Evolutionary conservation across 202 grass and related monocot genomes (phyloP).

Genomic region (Miscanthus sacchariflorus): DNA sequence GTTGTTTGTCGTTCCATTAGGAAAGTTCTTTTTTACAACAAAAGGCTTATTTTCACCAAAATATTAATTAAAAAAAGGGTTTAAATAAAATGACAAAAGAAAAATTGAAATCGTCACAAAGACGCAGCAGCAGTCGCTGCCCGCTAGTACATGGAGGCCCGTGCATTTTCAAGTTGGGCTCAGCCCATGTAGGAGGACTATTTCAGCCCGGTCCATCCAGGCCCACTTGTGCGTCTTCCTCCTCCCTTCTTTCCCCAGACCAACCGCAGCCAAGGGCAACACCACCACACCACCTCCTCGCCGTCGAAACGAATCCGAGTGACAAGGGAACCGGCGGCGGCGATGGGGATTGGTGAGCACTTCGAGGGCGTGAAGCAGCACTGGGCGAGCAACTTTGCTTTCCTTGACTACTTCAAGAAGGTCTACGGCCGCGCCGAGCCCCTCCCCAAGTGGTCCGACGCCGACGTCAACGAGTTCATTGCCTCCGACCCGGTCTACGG

Average conservation of each 20-base stretch:
- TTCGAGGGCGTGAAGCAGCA: constrained; percentile 89
- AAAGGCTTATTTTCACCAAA: too few relatives aligned
- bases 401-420: constrained; percentile 99
- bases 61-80: too few relatives aligned
- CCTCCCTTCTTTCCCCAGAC: neutral
- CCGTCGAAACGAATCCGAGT: constrained; percentile 12
- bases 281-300: neutral
- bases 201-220: neutral
- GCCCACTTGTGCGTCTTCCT: neutral
- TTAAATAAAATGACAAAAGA: too few relatives aligned
- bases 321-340: constrained; percentile 3
- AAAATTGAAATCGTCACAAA: too few relatives aligned
- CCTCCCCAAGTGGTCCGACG: constrained; percentile 86
- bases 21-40: too few relatives aligned
- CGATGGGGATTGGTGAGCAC: constrained; percentile 69
- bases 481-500: constrained; percentile 85
- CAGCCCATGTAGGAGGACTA: neutral
- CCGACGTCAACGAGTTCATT: constrained; percentile 94
- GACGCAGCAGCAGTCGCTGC: too few relatives aligned
- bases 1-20: too few relatives aligned
- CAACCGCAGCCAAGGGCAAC: neutral
- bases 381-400: constrained; percentile 90
- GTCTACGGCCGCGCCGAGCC: constrained; percentile 74
- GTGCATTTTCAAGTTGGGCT: neutral
- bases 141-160: too few relatives aligned